Conservation (phyloP, 345 rosid genomes). For the Rubroshorea leprosula region DNA sequence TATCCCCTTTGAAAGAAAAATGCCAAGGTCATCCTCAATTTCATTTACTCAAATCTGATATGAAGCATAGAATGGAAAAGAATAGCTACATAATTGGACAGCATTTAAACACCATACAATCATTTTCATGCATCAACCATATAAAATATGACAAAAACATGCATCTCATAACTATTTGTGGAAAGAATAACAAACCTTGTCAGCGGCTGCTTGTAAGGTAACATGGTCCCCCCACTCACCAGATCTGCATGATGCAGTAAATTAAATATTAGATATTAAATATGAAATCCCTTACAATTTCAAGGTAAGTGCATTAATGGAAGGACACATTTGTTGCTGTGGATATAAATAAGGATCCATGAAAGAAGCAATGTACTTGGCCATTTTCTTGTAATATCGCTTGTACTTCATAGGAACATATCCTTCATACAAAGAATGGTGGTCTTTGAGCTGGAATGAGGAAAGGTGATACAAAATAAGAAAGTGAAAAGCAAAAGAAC, state of each 20-base stretch:
- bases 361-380: conserved; percentile 55
- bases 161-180: conserved; percentile 7
- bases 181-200: conserved; percentile 45
- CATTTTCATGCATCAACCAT: no score
- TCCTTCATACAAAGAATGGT: conserved; percentile 64
- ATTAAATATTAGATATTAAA: conserved; percentile 9
- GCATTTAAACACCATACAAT: no score
- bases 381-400: conserved; percentile 74
- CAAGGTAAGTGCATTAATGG: background rate
- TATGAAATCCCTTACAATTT: background rate
- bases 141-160: no score
- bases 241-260: conserved; percentile 57
- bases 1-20: no score
- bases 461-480: conserved; percentile 16
- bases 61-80: no score
- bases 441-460: conserved; percentile 66
- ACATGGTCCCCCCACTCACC: conserved; percentile 99
- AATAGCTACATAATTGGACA: no score
- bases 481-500: background rate
- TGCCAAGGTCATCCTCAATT: no score
- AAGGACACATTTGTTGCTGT: conserved; percentile 1
- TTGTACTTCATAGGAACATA: conserved; percentile 95
- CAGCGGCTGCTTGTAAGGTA: conserved; percentile 95
- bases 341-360: no score
- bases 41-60: no score